Percentiles rank a stretch among this genome's conserved stretches.
These are phyloP conservation scores for Komagataella mondaviorum DNA, from an alignment of 805 yeast species.

Conservation along the genomic window DNA sequence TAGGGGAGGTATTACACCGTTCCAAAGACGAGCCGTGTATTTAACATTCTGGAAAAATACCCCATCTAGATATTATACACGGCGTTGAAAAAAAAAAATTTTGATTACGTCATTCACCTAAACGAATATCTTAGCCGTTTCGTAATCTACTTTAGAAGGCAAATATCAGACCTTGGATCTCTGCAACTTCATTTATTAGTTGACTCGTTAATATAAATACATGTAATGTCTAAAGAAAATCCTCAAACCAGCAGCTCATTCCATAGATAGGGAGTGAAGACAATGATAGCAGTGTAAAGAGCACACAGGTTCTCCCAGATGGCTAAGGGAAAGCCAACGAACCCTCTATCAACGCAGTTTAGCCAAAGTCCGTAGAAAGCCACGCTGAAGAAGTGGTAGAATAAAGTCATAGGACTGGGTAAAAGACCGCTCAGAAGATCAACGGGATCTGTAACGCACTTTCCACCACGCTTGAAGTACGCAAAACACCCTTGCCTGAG, in stretches of 20 bases:
- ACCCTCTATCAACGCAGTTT: slow-evolving; percentile 56
- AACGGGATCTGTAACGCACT: slow-evolving; percentile 64
- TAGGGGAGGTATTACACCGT: background rate
- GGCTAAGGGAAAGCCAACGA: slow-evolving; percentile 56
- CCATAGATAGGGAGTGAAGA: slow-evolving; percentile 65
- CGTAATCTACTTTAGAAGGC: background rate
- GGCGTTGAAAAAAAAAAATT: background rate
- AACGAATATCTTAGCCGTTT: background rate
- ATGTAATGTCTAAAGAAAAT: background rate
- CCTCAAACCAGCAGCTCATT: slow-evolving; percentile 11
- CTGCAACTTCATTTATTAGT: background rate
- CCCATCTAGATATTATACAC: no score
- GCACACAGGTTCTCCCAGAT: slow-evolving; percentile 55
- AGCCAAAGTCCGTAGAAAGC: slow-evolving; percentile 72
- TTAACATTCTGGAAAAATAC: no score
- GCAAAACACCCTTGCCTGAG: slow-evolving; percentile 82
- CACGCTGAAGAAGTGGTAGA: slow-evolving; percentile 82
- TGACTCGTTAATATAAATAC: background rate
- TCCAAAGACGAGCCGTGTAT: no score
- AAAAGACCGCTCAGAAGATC: slow-evolving; percentile 71
- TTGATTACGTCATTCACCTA: background rate
- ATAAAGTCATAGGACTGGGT: slow-evolving; percentile 61
- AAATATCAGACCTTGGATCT: background rate
- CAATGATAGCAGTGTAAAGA: slow-evolving; percentile 58
- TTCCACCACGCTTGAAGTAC: slow-evolving; percentile 80